Conservation (phyloP, 176 grass and related monocot species). For the Stipa capillata region DNA sequence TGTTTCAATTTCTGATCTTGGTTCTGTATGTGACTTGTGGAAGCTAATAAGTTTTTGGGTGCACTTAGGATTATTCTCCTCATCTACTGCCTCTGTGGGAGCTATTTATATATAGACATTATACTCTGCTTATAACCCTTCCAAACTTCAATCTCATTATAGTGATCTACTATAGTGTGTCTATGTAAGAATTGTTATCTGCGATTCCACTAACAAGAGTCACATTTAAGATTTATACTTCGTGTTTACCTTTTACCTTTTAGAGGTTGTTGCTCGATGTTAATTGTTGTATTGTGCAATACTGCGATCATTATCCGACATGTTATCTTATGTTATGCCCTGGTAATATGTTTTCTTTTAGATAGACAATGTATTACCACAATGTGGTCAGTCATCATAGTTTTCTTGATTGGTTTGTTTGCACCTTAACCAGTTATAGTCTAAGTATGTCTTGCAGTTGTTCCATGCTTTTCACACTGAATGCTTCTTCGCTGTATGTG, state of each 20-base stretch:
- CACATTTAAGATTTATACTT: not conserved
- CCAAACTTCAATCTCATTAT: not conserved
- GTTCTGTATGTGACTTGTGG: not conserved
- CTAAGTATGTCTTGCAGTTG: constrained; percentile 11
- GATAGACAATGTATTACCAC: not conserved
- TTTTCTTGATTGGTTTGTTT: not conserved
- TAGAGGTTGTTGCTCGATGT: not conserved
- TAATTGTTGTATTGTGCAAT: constrained; percentile 6
- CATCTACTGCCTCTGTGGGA: not conserved
- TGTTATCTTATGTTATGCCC: not conserved
- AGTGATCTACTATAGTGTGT: not conserved
- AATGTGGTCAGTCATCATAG: not conserved
- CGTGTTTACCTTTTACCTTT: not conserved
- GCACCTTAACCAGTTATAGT: not conserved
- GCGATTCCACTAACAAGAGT: not conserved
- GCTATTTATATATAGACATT: not conserved
- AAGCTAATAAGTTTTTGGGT: not conserved
- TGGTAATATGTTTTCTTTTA: not conserved
- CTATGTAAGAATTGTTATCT: constrained; percentile 1
- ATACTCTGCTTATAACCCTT: not conserved
- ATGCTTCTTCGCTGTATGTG: not conserved
- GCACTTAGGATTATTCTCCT: not conserved
- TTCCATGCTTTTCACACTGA: not conserved
- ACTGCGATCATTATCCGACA: not conserved
- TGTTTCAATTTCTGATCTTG: constrained; percentile 9